Evolutionary conservation across 2,329 filamentous ascomycete genomes (phyloP).

Genomic region (Aspergillus quadrilineatus): DNA sequence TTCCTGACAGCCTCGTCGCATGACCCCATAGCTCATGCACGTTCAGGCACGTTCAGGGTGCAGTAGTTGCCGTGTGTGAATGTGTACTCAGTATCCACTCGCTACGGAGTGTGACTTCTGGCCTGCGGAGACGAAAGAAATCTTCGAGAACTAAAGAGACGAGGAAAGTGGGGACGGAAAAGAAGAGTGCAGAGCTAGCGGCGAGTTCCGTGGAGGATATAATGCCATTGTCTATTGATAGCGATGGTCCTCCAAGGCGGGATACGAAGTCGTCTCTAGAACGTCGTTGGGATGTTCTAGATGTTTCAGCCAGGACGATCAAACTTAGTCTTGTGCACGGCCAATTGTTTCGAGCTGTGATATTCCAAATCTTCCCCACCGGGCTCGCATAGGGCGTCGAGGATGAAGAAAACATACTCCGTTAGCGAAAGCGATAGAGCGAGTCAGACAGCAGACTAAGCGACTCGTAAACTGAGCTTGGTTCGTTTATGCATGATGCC

Average conservation of each 20-base stretch:
- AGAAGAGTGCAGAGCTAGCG: background rate
- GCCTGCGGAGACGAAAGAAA: background rate
- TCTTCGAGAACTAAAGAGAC: background rate
- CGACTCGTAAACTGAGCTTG: background rate
- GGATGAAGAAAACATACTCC: background rate
- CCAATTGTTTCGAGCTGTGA: background rate
- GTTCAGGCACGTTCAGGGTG: background rate
- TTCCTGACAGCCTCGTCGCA: background rate
- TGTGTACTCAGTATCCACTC: background rate
- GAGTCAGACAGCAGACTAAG: background rate
- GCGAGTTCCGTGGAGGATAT: background rate
- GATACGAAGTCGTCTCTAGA: background rate
- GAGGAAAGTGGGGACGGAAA: background rate
- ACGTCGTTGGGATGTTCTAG: conserved; percentile 26
- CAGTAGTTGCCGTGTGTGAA: background rate
- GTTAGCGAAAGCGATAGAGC: background rate
- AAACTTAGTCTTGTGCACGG: conserved; percentile 24
- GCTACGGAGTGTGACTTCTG: background rate
- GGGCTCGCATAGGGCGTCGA: background rate
- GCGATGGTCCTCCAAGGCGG: background rate
- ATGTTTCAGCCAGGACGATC: conserved; percentile 36
- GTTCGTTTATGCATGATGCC: background rate
- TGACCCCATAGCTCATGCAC: too few relatives aligned
- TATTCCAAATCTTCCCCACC: background rate
- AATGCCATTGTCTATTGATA: background rate